phyloP scores from a whole-genome alignment of 139 green algal genomes.

The Chlamydomonas schloesseri region DNA sequence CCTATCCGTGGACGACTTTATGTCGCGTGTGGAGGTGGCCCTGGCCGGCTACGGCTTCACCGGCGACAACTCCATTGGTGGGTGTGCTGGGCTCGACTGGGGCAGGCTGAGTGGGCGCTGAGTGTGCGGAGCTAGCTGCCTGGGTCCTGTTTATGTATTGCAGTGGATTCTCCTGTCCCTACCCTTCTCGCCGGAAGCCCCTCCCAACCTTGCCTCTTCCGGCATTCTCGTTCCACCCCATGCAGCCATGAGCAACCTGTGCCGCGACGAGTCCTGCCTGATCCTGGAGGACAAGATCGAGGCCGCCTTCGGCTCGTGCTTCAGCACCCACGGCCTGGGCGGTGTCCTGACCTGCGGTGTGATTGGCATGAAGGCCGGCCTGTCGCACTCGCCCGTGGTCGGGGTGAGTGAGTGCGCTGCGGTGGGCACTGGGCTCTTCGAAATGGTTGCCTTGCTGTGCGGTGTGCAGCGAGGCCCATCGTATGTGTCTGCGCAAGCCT shows the following conservation, averaged over 20 bases:
- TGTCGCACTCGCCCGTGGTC: slow-evolving; percentile 67
- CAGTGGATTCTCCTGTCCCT: too few relatives aligned
- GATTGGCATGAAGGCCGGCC: slow-evolving; percentile 76
- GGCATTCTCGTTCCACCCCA: too few relatives aligned
- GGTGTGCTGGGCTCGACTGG: neutral
- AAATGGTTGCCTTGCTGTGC: too few relatives aligned
- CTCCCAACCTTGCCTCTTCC: too few relatives aligned
- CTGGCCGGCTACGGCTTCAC: slow-evolving; percentile 82
- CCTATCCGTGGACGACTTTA: slow-evolving; percentile 84
- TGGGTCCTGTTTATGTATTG: too few relatives aligned
- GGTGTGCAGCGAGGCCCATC: too few relatives aligned
- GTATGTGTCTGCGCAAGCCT: too few relatives aligned
- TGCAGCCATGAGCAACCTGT: slow-evolving; percentile 87
- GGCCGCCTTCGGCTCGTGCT: slow-evolving; percentile 78
- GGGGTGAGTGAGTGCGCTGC: slow-evolving; percentile 23
- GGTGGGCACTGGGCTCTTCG: too few relatives aligned
- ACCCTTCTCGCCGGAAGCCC: too few relatives aligned
- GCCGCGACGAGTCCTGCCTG: slow-evolving; percentile 89
- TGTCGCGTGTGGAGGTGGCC: slow-evolving; percentile 78
- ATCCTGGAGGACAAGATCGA: slow-evolving; percentile 87
- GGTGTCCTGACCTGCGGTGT: slow-evolving; percentile 88
- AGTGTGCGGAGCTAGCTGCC: too few relatives aligned
- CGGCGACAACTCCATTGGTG: slow-evolving; percentile 61
- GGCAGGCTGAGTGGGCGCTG: too few relatives aligned
- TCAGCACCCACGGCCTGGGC: slow-evolving; percentile 88